Evolutionary conservation across 495 filamentous ascomycete genomes (phyloP).

Genomic region (Hyaloscypha finlandica): DNA sequence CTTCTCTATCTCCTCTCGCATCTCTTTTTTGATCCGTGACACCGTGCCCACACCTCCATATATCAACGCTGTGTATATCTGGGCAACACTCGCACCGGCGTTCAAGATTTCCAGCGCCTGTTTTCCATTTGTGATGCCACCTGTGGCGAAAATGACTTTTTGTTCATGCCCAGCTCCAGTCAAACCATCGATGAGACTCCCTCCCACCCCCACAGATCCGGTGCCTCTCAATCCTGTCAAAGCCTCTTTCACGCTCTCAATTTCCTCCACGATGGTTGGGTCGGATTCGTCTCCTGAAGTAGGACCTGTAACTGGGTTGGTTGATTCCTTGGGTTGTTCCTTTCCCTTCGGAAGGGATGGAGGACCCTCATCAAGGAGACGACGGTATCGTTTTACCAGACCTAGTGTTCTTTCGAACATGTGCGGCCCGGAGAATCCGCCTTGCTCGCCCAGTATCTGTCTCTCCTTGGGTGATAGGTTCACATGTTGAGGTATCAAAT

Average conservation of each 20-base stretch:
- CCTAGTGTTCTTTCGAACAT: conserved; percentile 75
- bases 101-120: conserved; percentile 78
- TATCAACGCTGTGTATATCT: conserved; percentile 66
- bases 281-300: conserved; percentile 16
- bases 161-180: conserved; percentile 35
- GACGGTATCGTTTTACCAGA: conserved; percentile 77
- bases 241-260: conserved; percentile 33
- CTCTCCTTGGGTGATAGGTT: conserved; percentile 67
- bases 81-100: conserved; percentile 84
- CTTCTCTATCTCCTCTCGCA: conserved; percentile 53
- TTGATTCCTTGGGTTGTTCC: conserved; percentile 1
- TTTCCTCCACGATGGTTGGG: conserved; percentile 20
- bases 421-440: conserved; percentile 88
- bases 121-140: conserved; percentile 82
- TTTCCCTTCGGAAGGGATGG: conserved; percentile 7
- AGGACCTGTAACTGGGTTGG: conserved; percentile 11
- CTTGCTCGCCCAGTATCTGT: conserved; percentile 67
- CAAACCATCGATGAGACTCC: conserved; percentile 31
- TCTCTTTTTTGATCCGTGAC: conserved; percentile 83
- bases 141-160: conserved; percentile 90
- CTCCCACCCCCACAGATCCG: conserved; percentile 29
- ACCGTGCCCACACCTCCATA: conserved; percentile 87
- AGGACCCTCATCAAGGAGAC: conserved; percentile 59
- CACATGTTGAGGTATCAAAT: conserved; percentile 62
- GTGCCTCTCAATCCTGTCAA: conserved; percentile 29